Evolutionary conservation across 345 rosid species (phyloP).

Genomic region (Eucalyptus victrix): DNA sequence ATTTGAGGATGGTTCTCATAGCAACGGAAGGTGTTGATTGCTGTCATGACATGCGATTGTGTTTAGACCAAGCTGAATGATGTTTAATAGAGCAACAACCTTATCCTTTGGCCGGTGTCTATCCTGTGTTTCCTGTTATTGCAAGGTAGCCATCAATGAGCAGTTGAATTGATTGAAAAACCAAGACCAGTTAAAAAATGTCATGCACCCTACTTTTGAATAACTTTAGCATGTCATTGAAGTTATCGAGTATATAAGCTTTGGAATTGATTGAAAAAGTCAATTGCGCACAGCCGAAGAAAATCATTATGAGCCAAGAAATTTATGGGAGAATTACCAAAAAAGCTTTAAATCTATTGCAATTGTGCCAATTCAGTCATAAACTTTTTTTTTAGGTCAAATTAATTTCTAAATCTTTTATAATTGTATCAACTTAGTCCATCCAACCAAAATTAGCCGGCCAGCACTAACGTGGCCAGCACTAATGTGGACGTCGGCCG

Average conservation of each 20-base stretch:
- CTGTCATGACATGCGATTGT: background rate
- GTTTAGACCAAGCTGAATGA: background rate
- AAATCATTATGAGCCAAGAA: background rate
- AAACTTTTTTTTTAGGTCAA: accelerated
- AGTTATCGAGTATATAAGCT: background rate
- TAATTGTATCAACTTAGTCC: accelerated
- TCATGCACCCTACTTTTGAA: background rate
- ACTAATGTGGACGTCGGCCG: accelerated
- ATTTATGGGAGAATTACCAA: background rate
- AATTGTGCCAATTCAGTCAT: accelerated
- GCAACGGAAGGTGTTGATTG: background rate
- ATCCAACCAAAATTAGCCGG: accelerated
- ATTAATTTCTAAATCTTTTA: too few relatives aligned
- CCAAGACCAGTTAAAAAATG: background rate
- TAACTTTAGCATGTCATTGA: background rate
- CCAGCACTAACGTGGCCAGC: accelerated
- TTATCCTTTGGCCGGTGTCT: background rate
- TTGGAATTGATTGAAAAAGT: background rate
- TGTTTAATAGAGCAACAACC: background rate
- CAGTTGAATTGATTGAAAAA: background rate
- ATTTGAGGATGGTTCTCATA: background rate
- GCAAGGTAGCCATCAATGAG: background rate
- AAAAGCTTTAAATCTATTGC: accelerated
- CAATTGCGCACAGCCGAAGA: background rate
- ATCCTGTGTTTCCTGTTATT: background rate